Conservation (phyloP, 306 rosid genomes). For the Cicer bijugum region DNA sequence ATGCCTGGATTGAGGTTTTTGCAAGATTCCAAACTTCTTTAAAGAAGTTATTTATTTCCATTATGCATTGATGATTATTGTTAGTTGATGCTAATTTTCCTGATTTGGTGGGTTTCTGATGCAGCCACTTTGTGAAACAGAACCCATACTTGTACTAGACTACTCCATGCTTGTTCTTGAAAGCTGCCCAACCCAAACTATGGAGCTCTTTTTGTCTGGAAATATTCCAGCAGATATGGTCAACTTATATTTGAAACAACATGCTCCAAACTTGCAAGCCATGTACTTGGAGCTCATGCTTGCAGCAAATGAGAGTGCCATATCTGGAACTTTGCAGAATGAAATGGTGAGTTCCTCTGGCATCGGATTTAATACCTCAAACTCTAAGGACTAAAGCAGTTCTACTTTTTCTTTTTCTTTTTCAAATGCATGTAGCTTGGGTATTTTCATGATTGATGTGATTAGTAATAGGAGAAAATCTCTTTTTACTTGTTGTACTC, state of each 20-base stretch:
- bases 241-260: slow-evolving; percentile 94
- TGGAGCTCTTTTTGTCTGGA: slow-evolving; percentile 91
- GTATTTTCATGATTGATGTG: slow-evolving; percentile 36
- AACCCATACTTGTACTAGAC: slow-evolving; percentile 90
- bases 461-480: neutral
- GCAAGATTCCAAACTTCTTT: neutral
- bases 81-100: slow-evolving; percentile 19
- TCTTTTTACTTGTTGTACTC: slow-evolving; percentile 33
- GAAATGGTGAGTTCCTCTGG: slow-evolving; percentile 75
- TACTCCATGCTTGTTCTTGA: slow-evolving; percentile 94
- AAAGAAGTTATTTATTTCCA: slow-evolving; percentile 22
- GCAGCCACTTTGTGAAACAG: slow-evolving; percentile 91
- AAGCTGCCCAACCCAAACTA: slow-evolving; percentile 92
- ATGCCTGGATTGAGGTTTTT: neutral
- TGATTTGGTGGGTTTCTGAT: slow-evolving; percentile 53
- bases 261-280: slow-evolving; percentile 92
- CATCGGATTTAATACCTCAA: slow-evolving; percentile 36
- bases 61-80: neutral
- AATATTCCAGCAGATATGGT: slow-evolving; percentile 98
- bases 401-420: slow-evolving; percentile 20
- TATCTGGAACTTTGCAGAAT: slow-evolving; percentile 91
- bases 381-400: slow-evolving; percentile 35
- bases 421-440: slow-evolving; percentile 25
- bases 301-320: slow-evolving; percentile 83
- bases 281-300: slow-evolving; percentile 92